phyloP scores from a whole-genome alignment of 2,329 filamentous ascomycete genomes.

The Zymoseptoria pseudotritici region DNA sequence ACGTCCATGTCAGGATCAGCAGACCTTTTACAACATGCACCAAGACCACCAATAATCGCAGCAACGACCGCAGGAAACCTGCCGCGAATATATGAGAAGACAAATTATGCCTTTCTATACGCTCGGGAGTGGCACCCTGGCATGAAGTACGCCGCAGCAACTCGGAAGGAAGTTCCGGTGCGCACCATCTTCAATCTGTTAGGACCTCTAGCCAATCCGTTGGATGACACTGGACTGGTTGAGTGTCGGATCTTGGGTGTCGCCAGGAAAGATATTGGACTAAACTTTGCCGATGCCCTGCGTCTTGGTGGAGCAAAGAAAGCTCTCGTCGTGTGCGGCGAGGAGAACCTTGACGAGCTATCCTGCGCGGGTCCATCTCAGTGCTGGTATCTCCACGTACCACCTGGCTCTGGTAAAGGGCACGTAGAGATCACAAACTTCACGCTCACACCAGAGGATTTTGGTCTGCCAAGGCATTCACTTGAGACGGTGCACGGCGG shows the following conservation, averaged over 20 bases:
- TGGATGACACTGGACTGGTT: conserved; percentile 61
- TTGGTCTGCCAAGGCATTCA: conserved; percentile 69
- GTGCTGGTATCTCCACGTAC: conserved; percentile 61
- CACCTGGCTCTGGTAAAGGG: conserved; percentile 33
- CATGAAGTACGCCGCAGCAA: conserved; percentile 79
- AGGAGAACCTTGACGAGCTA: conserved; percentile 91
- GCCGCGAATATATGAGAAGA: conserved; percentile 62
- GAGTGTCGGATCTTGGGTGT: conserved; percentile 93
- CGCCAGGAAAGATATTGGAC: conserved; percentile 76
- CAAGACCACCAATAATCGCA: conserved; percentile 65
- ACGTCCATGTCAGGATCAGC: conserved; percentile 94
- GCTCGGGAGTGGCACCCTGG: conserved; percentile 94
- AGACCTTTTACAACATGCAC: conserved; percentile 73
- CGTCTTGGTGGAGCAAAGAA: conserved; percentile 69
- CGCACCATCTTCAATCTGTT: conserved; percentile 97
- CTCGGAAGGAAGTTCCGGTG: conserved; percentile 83
- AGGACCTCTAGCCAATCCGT: conserved; percentile 83
- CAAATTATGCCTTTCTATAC: conserved; percentile 93
- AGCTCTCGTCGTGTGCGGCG: conserved; percentile 84
- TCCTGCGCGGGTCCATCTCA: conserved; percentile 82
- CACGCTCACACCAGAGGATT: conserved; percentile 71
- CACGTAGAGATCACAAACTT: conserved; percentile 65
- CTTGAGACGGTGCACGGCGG: conserved; percentile 74
- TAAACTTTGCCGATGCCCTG: conserved; percentile 81
- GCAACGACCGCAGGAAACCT: conserved; percentile 68